Evolutionary conservation across 164 flowering plant species (phyloP), one percentile per base, ranked within the genome.

Genomic region (Buxus sempervirens): DNA sequence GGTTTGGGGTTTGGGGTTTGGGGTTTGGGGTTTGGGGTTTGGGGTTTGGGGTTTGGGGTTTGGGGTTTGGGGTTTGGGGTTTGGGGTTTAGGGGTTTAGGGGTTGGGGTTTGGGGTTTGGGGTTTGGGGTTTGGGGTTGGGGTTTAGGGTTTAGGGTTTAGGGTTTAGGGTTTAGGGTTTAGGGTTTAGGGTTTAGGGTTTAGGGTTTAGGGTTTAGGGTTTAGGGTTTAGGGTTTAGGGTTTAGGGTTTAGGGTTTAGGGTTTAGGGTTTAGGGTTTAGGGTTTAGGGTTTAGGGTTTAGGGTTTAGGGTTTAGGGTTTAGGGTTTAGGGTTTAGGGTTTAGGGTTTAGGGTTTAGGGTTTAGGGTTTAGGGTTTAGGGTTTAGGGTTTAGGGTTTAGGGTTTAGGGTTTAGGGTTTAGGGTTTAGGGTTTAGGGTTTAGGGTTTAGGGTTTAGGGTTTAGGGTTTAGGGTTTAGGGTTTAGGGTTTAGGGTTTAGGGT

Each of bases 191-290:
- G 61, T 60, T 53, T 66, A 55, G 56, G 69, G 69, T 60, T 66
- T 66, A 55, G 41, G 69, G 61, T 60, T 66, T 66, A 55, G 21
- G 69, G 61, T 51, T 54, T 55, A 55, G 41, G 69, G 69, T 60
- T 66, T 66, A 55, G 36, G 69, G 69, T 51, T 66, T 55, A 55
- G 22, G 61, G 69, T 49, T 51, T 51, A 9, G 18, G 54, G 54
- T 5, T 12, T 51, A 9, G 16, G 54, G 54, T 12, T 51, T 51
- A 9, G 3, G 16, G 54, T 3, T 12, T 13, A 9, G 4, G 20
- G 16, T 12, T 51, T 51, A 9, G 16, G 54, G 16, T 12, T 51
- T 51, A 12, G 19, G 54, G 54, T 12, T 51, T 51, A 51, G 16
- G 54, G 16, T 51, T 51, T 51, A 12, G 54, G 20, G 16, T 51